Percentiles rank a stretch among this genome's conserved stretches.
These are phyloP conservation scores for Coniella vitis DNA, from an alignment of 2,329 filamentous ascomycete species.

Conservation along the genomic window DNA sequence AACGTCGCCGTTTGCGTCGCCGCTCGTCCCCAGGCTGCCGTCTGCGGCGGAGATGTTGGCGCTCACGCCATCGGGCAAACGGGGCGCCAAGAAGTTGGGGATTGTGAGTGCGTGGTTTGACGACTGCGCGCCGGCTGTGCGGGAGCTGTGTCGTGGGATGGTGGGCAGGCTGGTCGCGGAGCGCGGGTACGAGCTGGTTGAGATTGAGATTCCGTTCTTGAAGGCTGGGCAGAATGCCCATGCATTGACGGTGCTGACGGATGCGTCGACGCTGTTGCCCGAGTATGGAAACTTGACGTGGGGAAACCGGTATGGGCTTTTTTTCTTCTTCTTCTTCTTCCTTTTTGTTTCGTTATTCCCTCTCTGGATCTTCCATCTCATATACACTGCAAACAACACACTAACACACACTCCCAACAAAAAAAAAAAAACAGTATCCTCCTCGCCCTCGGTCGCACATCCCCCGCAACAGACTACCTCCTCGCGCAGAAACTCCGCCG, in stretches of 20 bases:
- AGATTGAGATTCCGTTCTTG: conserved; percentile 52
- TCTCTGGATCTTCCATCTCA: too few species aligned
- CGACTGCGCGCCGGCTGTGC: conserved; percentile 33
- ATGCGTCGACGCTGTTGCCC: conserved; percentile 42
- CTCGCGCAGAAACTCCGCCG: conserved; percentile 64
- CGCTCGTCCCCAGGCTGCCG: conserved; percentile 26
- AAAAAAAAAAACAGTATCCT: conserved; percentile 44
- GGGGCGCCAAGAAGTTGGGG: conserved; percentile 47
- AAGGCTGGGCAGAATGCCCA: conserved; percentile 64
- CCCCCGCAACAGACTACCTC: conserved; percentile 59
- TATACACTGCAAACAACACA: too few species aligned
- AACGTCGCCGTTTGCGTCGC: conserved; percentile 41
- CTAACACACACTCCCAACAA: too few species aligned
- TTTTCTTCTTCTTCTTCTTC: too few species aligned
- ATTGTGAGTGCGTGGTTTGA: conserved; percentile 60
- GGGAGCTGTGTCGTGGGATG: conserved; percentile 33
- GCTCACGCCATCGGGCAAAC: conserved; percentile 11
- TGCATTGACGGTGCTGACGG: conserved; percentile 65
- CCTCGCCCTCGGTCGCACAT: conserved; percentile 55
- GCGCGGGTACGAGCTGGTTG: conserved; percentile 45
- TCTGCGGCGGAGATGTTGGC: conserved; percentile 18
- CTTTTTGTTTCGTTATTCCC: too few species aligned
- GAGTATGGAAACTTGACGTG: conserved; percentile 46
- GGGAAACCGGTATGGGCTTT: conserved; percentile 28
- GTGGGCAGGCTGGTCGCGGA: conserved; percentile 47